Base-by-base conservation (phyloP, 371 early-diverging fungal species). In the Mucor circinelloides region DNA sequence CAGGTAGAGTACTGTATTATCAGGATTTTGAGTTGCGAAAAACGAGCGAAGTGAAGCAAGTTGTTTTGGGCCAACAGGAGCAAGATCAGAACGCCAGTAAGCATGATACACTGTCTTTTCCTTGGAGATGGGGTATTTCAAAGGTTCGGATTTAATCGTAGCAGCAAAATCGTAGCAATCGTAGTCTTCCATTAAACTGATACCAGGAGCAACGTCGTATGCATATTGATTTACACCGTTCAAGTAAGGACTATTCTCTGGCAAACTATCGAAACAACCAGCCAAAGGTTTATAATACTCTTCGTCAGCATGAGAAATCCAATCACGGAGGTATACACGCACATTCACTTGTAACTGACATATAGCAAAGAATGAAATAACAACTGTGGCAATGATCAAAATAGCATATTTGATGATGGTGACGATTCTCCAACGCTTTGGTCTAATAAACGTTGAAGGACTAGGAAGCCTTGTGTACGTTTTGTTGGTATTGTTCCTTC, bases 81-180 rank as follows among this genome's bases (percentile, higher is more conserved):
- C 76, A 17, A 85, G 48, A 63, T 85, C 80, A 10, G 83, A 71
- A 48, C 85, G 67, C 85, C 85, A 85, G 42, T 85, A 85, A n/a
- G 83, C 79, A 67, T 85, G 85, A 50, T 71, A 85, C 6, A 83
- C 76, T 0, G 60, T 80, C n/a, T 55, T 60, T 46, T 70, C 68
- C 12, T 65, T 58, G 3, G 32, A 54, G 12, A 60, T 36, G 15
- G 79, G 69, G 9, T 76, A 68, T 48, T 60, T 55, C 3, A 46
- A 12, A 3, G 65, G 42, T 8, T 65, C 59, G 23, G 72, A 40
- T 38, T 55, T 57, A 28, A 85, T 80, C 2, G 80, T 80, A 0
- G 78, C 74, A 21, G 85, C 83, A 62, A 78, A 85, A 64, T 85
- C 83, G 58, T 82, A 85, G 58, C 85, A 85, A 58, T 85, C 85